Percentiles rank a stretch among this genome's conserved stretches.
Conservation (phyloP, 768 basidiomycete genomes). For the Leccinum truebloodii region DNA sequence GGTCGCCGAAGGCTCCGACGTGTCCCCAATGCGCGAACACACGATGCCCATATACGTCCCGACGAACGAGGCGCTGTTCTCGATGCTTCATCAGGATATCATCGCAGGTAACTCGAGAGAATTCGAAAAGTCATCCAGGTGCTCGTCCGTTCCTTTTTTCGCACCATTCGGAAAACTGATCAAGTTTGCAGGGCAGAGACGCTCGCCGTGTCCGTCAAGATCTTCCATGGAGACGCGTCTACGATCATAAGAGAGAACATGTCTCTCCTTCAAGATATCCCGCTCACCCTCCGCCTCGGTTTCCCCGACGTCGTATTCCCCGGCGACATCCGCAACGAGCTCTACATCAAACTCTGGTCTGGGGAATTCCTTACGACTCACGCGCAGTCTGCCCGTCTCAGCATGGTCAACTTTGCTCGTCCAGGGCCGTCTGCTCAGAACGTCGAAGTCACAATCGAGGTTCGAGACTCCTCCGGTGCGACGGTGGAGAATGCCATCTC, state of each 20-base stretch:
- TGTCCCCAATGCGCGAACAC: conserved; percentile 69
- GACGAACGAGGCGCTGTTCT: conserved; percentile 80
- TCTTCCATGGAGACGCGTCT: conserved; percentile 80
- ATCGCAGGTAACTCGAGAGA: conserved; percentile 77
- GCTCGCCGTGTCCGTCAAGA: conserved; percentile 80
- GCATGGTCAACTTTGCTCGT: conserved; percentile 59
- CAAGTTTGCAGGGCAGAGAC: conserved; percentile 67
- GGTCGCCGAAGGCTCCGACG: conserved; percentile 61
- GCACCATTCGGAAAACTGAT: conserved; percentile 2
- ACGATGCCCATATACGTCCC: conserved; percentile 89
- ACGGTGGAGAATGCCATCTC: conserved; percentile 72
- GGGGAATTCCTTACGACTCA: conserved; percentile 76
- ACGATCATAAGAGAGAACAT: conserved; percentile 83
- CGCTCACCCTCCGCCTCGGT: conserved; percentile 82
- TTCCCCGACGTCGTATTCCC: conserved; percentile 98
- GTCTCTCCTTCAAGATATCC: conserved; percentile 76
- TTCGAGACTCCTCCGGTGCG: conserved; percentile 70
- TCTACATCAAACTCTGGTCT: conserved; percentile 95
- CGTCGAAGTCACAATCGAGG: conserved; percentile 90
- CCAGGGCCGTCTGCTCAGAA: conserved; percentile 53
- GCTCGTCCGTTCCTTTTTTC: conserved; percentile 23
- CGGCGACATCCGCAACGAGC: conserved; percentile 87
- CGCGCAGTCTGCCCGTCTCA: conserved; percentile 52
- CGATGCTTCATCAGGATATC: conserved; percentile 94
- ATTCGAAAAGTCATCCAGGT: conserved; percentile 83